Evolutionary conservation across 164 flowering plant genomes (phyloP), one percentile per base, ranked within the genome.

Genomic region (Berberis thunbergii): DNA sequence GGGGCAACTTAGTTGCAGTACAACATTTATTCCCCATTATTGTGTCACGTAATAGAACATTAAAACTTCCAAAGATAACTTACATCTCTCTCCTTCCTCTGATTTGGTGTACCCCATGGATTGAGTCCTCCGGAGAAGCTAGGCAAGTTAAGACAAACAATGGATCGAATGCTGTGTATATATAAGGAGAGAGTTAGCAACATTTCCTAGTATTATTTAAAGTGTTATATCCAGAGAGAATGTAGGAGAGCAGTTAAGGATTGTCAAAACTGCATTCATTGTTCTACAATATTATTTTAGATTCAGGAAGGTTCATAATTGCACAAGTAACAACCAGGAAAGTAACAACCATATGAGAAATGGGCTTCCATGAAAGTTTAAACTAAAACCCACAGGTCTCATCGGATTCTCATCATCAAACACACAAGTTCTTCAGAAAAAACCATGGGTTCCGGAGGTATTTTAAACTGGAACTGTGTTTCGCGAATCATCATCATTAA

Each of bases 121-220:
- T 89, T 83, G 9, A 92, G 77, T 63, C 98, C 98, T 67, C 98
- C 98, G 46, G 95, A 92, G 74, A 92, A 92, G 75, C 96, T 92
- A 12, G 96, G 95, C 74, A 89, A 75, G 73, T 92, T 92, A 49
- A 92, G 86, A 77, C 96, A 89, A 39, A 89, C 73, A 46, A 92
- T 86, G 2, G 98, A 92, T 73, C 96, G 76, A 72, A 92, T 89
- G 70, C 98, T 92, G 92, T 43, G 83, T 4, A 53, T 55, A 68
- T 48, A 41, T 41, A n/a, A 40, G 45, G 40, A 4, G 60, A 40
- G 6, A 43, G 52, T 57, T 41, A 61, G 63, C 57, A 57, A 8
- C 44, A 41, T 41, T 55, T 11, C n/a, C 9, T 42, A 69, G 10
- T 8, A 4, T 9, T 9, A 65, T 58, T 11, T 56, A 57, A 4